Conservation (phyloP, 371 early-diverging fungal genomes). For the Rhizomucor pusillus region DNA sequence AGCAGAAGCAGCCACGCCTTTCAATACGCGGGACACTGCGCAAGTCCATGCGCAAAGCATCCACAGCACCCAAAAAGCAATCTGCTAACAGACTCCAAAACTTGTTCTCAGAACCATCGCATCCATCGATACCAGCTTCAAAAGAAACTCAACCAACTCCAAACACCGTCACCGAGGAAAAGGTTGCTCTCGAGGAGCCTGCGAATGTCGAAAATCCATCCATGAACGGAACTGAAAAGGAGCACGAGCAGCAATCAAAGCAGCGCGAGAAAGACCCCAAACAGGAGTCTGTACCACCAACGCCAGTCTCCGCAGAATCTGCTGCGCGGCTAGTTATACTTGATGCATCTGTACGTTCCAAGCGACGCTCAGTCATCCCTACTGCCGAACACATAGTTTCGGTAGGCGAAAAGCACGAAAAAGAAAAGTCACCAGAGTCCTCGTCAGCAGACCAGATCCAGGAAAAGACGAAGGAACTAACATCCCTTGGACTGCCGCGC, state of each 20-base stretch:
- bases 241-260: background rate
- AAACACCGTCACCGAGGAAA: too few relatives aligned
- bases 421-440: background rate
- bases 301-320: conserved; percentile 1
- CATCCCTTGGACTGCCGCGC: background rate
- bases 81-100: background rate
- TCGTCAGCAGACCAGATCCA: background rate
- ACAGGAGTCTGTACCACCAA: too few relatives aligned
- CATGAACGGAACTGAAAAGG: too few relatives aligned
- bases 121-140: too few relatives aligned
- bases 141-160: too few relatives aligned
- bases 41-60: conserved; percentile 29
- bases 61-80: conserved; percentile 16
- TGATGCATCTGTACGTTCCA: conserved; percentile 10
- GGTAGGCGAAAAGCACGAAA: background rate
- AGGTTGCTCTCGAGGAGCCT: too few relatives aligned
- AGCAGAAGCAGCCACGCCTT: conserved; percentile 26
- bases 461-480: background rate
- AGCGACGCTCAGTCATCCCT: conserved; percentile 4
- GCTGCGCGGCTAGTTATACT: conserved; percentile 6
- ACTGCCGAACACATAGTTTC: background rate
- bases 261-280: background rate
- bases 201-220: too few relatives aligned
- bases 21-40: conserved; percentile 16
- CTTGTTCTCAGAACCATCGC: too few relatives aligned